Percentiles rank a stretch among this genome's conserved stretches.
These are phyloP conservation scores for Suaeda aralocaspica DNA, from an alignment of 148 eudicot species.

Conservation along the genomic window DNA sequence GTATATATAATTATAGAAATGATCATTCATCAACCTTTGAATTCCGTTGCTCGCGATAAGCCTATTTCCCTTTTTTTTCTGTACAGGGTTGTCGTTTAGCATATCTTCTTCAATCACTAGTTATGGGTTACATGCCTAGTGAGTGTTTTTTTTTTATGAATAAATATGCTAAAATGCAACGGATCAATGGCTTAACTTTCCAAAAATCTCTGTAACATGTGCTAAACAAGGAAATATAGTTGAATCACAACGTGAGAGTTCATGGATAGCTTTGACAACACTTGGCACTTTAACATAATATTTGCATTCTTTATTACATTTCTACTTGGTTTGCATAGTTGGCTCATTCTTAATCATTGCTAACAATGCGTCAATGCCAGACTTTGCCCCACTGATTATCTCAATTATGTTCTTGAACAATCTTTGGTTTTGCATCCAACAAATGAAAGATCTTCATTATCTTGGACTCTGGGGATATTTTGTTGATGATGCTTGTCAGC, in stretches of 20 bases:
- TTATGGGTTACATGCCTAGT: neutral
- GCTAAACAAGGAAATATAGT: neutral
- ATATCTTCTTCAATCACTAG: neutral
- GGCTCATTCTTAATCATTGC: conserved; percentile 13
- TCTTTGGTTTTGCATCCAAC: conserved; percentile 15
- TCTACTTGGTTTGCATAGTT: conserved; percentile 12
- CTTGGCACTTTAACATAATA: conserved; percentile 8
- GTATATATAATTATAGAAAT: too few species aligned
- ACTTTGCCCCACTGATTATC: conserved; percentile 8
- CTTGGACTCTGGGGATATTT: conserved; percentile 3
- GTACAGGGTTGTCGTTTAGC: neutral
- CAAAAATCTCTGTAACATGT: neutral
- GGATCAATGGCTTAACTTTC: neutral
- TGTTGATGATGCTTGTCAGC: conserved; percentile 16
- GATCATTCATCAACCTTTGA: too few species aligned
- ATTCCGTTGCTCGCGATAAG: neutral
- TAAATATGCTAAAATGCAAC: neutral
- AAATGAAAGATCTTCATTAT: conserved; percentile 1
- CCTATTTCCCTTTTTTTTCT: neutral
- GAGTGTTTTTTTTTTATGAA: neutral
- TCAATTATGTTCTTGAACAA: neutral
- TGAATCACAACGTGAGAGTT: conserved; percentile 2
- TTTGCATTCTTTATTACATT: conserved; percentile 26
- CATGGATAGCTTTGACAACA: conserved; percentile 3
- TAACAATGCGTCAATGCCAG: conserved; percentile 11